Conservation (phyloP, 441 rosid genomes). For the Pelargonium citronellum region DNA sequence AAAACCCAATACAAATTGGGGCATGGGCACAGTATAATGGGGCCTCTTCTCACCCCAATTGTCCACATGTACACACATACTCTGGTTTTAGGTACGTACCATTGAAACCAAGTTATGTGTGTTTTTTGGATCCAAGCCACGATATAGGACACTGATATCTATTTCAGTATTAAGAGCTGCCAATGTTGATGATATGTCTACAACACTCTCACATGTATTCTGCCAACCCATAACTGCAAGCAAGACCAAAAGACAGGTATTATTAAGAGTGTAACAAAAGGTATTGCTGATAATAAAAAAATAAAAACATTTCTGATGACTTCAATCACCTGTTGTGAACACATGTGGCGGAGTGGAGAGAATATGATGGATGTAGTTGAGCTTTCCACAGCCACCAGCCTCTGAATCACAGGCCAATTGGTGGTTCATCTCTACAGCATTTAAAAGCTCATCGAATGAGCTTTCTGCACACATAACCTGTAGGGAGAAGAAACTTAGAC, state of each 20-base stretch:
- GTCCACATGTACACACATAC: too few relatives aligned
- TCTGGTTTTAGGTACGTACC: slow-evolving; percentile 37
- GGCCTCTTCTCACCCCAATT: too few relatives aligned
- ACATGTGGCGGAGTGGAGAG: slow-evolving; percentile 68
- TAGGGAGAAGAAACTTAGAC: slow-evolving; percentile 20
- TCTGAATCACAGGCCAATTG: slow-evolving; percentile 85
- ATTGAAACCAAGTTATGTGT: slow-evolving; percentile 71
- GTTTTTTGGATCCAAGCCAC: slow-evolving; percentile 67
- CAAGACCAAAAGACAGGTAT: slow-evolving; percentile 26
- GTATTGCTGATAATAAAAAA: slow-evolving; percentile 7
- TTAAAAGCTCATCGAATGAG: slow-evolving; percentile 67
- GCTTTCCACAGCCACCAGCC: slow-evolving; percentile 78
- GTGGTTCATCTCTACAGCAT: slow-evolving; percentile 81
- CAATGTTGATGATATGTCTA: slow-evolving; percentile 78
- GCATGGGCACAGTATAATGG: too few relatives aligned
- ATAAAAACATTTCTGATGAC: slow-evolving; percentile 8
- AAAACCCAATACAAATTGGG: too few relatives aligned
- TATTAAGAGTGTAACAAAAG: slow-evolving; percentile 5
- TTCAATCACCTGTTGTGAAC: slow-evolving; percentile 65
- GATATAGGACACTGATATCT: slow-evolving; percentile 75
- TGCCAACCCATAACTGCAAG: slow-evolving; percentile 96
- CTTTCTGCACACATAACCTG: slow-evolving; percentile 63
- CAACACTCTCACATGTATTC: slow-evolving; percentile 74
- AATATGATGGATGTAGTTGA: slow-evolving; percentile 66
- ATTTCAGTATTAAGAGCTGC: slow-evolving; percentile 66